These are phyloP conservation scores for Sisymbrium altissimum DNA, from an alignment of 345 rosid genomes.

Conservation along the genomic window DNA sequence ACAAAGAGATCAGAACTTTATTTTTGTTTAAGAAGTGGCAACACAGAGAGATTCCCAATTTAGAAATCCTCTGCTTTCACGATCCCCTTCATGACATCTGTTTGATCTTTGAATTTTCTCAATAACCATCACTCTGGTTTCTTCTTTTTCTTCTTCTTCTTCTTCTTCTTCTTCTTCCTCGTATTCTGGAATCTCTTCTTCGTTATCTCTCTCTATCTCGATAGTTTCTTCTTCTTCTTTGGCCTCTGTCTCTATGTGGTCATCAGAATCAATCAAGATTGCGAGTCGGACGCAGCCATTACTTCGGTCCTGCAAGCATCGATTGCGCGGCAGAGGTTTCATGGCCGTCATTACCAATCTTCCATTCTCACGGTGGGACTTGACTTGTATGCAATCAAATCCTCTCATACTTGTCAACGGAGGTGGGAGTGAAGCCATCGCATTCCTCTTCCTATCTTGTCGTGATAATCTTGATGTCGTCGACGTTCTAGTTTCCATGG, in stretches of 20 bases:
- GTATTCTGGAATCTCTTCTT: conserved; percentile 1
- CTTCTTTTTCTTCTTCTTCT: conserved; percentile 20
- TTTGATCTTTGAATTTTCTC: conserved; percentile 35
- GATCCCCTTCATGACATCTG: conserved; percentile 50
- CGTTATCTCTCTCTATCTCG: conserved; percentile 1
- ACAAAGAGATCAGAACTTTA: conserved; percentile 1
- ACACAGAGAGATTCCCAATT: conserved; percentile 58
- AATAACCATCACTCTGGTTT: conserved; percentile 11
- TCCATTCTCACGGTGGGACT: conserved; percentile 72
- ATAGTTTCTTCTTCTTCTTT: conserved; percentile 18
- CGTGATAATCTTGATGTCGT: conserved; percentile 17
- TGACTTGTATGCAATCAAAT: conserved; percentile 42
- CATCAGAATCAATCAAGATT: conserved; percentile 37
- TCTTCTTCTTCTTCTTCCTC: conserved; percentile 24
- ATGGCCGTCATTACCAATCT: conserved; percentile 56
- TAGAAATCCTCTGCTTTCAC: conserved; percentile 43
- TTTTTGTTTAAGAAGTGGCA: conserved; percentile 50
- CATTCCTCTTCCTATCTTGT: conserved; percentile 30
- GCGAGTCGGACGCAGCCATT: conserved; percentile 68
- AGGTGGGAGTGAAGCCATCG: conserved; percentile 59
- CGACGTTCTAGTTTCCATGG: conserved; percentile 31
- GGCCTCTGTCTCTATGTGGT: conserved; percentile 16
- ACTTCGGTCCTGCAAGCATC: conserved; percentile 59
- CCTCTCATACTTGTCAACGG: conserved; percentile 74
- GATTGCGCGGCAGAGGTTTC: conserved; percentile 30